Evolutionary conservation across 164 flowering plant species (phyloP), one percentile per base, ranked within the genome.

Genomic region (Vitis cinerea): DNA sequence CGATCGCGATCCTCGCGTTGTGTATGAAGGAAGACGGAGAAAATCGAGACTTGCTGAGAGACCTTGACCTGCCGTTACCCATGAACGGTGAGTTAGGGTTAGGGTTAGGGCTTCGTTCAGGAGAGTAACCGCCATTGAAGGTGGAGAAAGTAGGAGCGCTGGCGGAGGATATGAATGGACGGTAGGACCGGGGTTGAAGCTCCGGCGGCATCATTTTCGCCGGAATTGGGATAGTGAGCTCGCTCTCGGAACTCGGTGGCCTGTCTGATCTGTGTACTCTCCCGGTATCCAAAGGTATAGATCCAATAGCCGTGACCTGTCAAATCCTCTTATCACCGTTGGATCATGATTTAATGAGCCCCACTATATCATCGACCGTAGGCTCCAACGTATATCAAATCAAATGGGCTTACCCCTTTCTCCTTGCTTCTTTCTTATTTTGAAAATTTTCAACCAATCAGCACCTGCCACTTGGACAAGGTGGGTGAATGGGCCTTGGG

Each of bases 161-260:
- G 11, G 94, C 82, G 50, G 92, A 50, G 8, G 88, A 68, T 66
- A 84, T 82, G 77, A 75, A 79, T 56, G 86, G 79, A 13, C 90
- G 88, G 78, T 69, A 76, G 19, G 83, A 70, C 48, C 90, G 88
- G 11, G 90, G 67, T 65, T 88, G 88, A 67, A 89, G 84, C 83
- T 91, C 97, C 83, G 90, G 89, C 77, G 97, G 87, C 70, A 89
- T 73, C 97, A 91, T 90, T 51, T 76, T 82, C 48, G 69, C 75
- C 59, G 62, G 70, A 49, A 55, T 44, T 15, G 58, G 48, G 66
- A 31, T 62, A 15, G 61, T n/a, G 48, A 37, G 44, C 44, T 37
- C 44, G 44, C 44, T 37, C 6, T 37, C 44, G 44, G 61, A 5
- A 54, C 14, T 5, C 55, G 55, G 66, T 13, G 10, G 50, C 16